Base-by-base conservation (phyloP, 169 alveolate species). In the Cryptosporidium baileyi region DNA sequence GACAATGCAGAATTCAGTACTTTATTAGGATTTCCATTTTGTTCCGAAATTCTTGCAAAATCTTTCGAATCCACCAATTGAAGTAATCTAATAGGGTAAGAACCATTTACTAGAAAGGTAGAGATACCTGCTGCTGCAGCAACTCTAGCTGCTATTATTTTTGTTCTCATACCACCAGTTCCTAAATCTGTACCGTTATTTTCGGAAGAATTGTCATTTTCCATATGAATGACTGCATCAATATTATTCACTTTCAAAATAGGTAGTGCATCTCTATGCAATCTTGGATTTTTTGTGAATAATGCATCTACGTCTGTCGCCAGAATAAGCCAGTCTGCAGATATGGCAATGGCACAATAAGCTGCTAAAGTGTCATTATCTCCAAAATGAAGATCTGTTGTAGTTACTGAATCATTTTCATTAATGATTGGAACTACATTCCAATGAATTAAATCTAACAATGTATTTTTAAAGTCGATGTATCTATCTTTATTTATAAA, bases 301-400 rank as follows among this genome's bases (percentile, higher is more conserved):
- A 90, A 85, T 9, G 91, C 85, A 74, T 90, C 91, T 60, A 90
- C 93, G 61, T 90, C 93, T 5, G 93, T 90, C 6, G 89, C 82
- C 0, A 90, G 63, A 34, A 90, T 85, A n/a, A 90, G 65, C 82
- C 88, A 74, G 49, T 85, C 89, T 24, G 91, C 91, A n/a, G 82
- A 63, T 28, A 79, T 61, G 24, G 89, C 88, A 3, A 85, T 90
- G 24, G 93, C 93, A 40, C 88, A 61, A 28, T 80, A 80, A 13
- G 93, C 93, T 5, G 93, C 89, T 17, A 90, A 88, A 4, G 89
- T 82, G 49, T 90, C 93, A 52, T 90, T 90, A 52, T 90, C 90
- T 6, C 93, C 93, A 54, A 90, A 82, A 6, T 82, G 81, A 38
- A 90, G 82, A 59, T 80, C 82, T 17, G 44, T 90, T 13, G 89